Evolutionary conservation across 2,329 filamentous ascomycete species (phyloP).

Genomic region (Myriosclerotinia duriaeana): DNA sequence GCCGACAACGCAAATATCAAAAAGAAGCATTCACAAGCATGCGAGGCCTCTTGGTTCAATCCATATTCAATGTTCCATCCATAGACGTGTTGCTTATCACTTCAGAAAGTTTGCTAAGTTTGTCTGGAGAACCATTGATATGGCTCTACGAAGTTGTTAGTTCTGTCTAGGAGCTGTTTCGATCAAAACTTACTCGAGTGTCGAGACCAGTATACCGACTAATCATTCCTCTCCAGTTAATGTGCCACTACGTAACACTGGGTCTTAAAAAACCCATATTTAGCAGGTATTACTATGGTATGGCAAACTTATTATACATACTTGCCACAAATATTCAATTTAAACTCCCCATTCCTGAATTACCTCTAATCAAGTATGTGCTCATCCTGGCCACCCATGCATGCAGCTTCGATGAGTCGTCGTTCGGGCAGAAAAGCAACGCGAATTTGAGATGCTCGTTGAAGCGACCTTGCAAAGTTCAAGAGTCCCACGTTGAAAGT

Average conservation of each 20-base stretch:
- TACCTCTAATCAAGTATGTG: neutral
- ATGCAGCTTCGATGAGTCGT: constrained; percentile 2
- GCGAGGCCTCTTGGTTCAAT: too few relatives aligned
- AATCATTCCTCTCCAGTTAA: neutral
- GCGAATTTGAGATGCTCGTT: neutral
- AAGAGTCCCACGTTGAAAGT: neutral
- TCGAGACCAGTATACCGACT: neutral
- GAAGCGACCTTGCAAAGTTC: neutral
- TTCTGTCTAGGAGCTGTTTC: neutral
- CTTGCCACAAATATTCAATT: constrained; percentile 4
- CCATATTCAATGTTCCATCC: neutral
- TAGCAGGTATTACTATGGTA: neutral
- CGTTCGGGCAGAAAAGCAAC: neutral
- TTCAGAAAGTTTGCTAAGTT: neutral
- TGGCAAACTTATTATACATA: neutral
- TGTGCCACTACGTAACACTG: neutral
- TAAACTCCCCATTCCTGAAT: neutral
- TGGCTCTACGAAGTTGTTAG: neutral
- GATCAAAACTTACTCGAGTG: neutral
- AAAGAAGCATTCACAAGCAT: neutral
- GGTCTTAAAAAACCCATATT: neutral
- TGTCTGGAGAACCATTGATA: neutral
- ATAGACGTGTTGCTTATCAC: neutral
- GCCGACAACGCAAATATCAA: neutral
- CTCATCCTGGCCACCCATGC: neutral